Base-by-base conservation (phyloP, 1,139 yeast species). In the Debaryomycetaceae sp. region DNA sequence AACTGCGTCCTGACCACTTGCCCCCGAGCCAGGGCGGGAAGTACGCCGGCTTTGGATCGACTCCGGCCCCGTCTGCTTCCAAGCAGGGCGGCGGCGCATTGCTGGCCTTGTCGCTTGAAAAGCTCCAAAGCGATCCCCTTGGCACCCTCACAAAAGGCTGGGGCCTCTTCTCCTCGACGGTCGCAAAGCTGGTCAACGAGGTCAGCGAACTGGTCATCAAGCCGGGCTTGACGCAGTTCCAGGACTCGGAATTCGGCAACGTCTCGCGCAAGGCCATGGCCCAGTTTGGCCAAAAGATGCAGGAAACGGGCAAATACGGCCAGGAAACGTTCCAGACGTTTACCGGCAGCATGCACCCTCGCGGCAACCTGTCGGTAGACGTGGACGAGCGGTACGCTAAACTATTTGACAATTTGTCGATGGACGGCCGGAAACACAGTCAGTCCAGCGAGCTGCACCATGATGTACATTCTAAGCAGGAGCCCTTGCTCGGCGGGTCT, bases 1-100 rank as follows among this genome's bases (percentile, higher is more conserved):
- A 74, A 5, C 40, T 65, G 20, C 72, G 94, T 49, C 86, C 96
- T 3, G 86, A 72, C 2, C 58, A 79, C 49, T 53, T 85, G 32
- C 94, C 92, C 4, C 97, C 97, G 16, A 81, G 92, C 5, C 87
- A 87, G 57, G 97, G 97, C 34, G 97, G 97, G 27, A 81, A 77
- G 51, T 87, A 76, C 50, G 77, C 73, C 37, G 97, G 97, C 1
- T 87, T 87, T 57, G 97, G 97, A 23, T 81, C 76, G 46, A 70
- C 85, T 0, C 85, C 92, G 10, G 64, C 67, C 4, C 67, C 73
- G 11, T 30, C 41, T 27, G 29, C 40, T 27, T 28, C 39, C 34
- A 23, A 33, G 19, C 27, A 37, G 20, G 62, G 68, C 2, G n/a
- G n/a, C n/a, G 60, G 75, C 4, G 47, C 66, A 3, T 55, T 75